Conservation (phyloP, 352 stramenopile genomes). For the Aphanomyces stellatus region DNA sequence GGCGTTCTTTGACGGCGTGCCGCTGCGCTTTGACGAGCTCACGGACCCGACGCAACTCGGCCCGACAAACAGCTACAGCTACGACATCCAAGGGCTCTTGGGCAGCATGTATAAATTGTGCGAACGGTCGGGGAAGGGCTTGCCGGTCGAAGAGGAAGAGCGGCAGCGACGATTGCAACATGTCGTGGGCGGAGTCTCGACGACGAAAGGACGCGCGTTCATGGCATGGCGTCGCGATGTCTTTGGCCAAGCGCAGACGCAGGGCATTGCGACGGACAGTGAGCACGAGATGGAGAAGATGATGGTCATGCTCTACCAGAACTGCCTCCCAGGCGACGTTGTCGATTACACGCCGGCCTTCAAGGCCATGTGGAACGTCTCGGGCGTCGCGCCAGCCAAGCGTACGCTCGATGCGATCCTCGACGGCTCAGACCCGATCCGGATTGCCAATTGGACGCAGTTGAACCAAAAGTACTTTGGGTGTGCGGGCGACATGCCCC, state of each 20-base stretch:
- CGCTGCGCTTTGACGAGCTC: slow-evolving; percentile 29
- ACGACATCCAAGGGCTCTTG: slow-evolving; percentile 21
- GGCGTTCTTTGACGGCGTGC: slow-evolving; percentile 20
- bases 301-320: slow-evolving; percentile 39
- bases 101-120: slow-evolving; percentile 36
- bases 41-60: slow-evolving; percentile 43
- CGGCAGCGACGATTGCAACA: neutral
- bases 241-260: neutral
- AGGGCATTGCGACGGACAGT: slow-evolving; percentile 22
- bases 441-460: slow-evolving; percentile 1
- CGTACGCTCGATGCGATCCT: slow-evolving; percentile 35
- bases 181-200: neutral
- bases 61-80: slow-evolving; percentile 22
- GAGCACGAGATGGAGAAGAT: slow-evolving; percentile 46
- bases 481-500: neutral
- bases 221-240: neutral
- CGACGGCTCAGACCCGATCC: slow-evolving; percentile 4
- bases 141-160: neutral
- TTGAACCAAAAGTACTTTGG: slow-evolving; percentile 18
- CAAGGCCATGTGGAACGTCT: slow-evolving; percentile 33
- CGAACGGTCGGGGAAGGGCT: slow-evolving; percentile 15
- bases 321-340: slow-evolving; percentile 35
- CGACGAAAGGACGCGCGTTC: neutral
- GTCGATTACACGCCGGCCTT: slow-evolving; percentile 35
- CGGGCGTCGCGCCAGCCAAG: slow-evolving; percentile 30